phyloP scores from a whole-genome alignment of 345 rosid species.

The Eucalyptus lansdowneana region DNA sequence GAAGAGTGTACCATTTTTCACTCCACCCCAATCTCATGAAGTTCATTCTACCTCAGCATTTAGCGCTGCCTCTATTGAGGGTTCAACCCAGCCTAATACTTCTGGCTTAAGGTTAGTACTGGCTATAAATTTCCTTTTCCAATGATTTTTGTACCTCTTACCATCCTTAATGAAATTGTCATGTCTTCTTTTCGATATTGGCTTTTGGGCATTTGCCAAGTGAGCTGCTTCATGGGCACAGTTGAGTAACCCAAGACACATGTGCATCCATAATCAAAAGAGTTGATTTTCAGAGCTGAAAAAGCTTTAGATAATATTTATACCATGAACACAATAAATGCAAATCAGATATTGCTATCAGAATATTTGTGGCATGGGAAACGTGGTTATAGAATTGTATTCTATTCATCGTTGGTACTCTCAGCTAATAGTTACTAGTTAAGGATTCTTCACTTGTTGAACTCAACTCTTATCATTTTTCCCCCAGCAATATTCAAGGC shows the following conservation, averaged over 20 bases:
- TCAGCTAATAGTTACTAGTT: not conserved
- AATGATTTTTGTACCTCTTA: not conserved
- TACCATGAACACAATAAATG: not conserved
- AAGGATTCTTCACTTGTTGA: not conserved
- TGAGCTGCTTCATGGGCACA: not conserved
- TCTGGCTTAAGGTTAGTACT: constrained; percentile 60
- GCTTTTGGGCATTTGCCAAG: not conserved
- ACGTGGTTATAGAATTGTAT: not conserved
- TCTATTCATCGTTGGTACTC: not conserved
- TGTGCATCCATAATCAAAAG: not conserved
- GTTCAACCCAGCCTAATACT: constrained; percentile 62
- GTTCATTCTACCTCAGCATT: constrained; percentile 29
- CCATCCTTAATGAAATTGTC: not conserved
- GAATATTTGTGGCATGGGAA: not conserved
- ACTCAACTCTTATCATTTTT: not conserved
- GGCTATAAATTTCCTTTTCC: not conserved
- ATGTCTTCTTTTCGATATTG: not conserved
- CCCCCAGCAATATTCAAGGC: not conserved
- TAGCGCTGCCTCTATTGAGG: constrained; percentile 73
- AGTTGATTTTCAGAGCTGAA: not conserved
- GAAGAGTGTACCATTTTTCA: constrained; percentile 71
- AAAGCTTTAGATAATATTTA: not conserved
- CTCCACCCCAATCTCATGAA: constrained; percentile 83
- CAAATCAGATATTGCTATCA: not conserved
- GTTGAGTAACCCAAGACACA: not conserved